These are phyloP conservation scores for Cutaneotrichosporon sp. DNA, from an alignment of 1,284 basidiomycete genomes.

Conservation along the genomic window DNA sequence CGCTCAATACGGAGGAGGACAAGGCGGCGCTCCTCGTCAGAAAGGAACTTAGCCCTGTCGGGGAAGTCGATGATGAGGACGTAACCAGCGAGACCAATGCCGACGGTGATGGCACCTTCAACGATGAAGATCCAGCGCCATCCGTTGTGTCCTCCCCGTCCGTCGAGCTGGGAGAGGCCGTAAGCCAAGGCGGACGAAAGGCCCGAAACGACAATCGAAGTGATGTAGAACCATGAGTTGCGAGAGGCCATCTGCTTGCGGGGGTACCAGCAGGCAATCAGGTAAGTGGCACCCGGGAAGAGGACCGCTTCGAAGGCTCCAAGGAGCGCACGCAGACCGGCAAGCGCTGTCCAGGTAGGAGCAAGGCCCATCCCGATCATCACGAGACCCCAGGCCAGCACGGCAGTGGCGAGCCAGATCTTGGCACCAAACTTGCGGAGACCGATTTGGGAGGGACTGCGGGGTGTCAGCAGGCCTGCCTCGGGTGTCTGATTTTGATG, in stretches of 20 bases:
- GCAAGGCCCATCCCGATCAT: slow-evolving; percentile 47
- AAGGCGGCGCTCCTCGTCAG: slow-evolving; percentile 43
- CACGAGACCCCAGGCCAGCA: slow-evolving; percentile 45
- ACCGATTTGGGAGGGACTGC: slow-evolving; percentile 25
- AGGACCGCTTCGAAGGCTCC: slow-evolving; percentile 45
- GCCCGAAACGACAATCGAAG: slow-evolving; percentile 15
- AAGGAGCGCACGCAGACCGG: slow-evolving; percentile 47
- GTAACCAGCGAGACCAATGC: slow-evolving; percentile 34
- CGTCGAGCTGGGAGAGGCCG: slow-evolving; percentile 11
- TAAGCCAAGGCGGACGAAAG: slow-evolving; percentile 12
- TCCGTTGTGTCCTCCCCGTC: background rate
- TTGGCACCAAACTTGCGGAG: slow-evolving; percentile 22
- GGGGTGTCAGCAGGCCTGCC: background rate
- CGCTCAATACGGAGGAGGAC: slow-evolving; percentile 48
- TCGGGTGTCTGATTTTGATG: no score
- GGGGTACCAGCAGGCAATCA: slow-evolving; percentile 52
- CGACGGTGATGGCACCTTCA: slow-evolving; percentile 17
- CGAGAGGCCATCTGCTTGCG: slow-evolving; percentile 48
- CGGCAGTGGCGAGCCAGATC: slow-evolving; percentile 14
- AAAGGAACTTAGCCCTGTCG: slow-evolving; percentile 51
- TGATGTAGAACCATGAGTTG: slow-evolving; percentile 19
- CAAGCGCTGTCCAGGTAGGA: slow-evolving; percentile 40
- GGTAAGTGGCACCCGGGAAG: slow-evolving; percentile 45
- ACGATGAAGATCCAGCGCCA: slow-evolving; percentile 21
- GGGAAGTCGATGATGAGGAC: slow-evolving; percentile 48